Conservation (phyloP, 2,329 filamentous ascomycete species). For the Phialocephala subalpina region DNA sequence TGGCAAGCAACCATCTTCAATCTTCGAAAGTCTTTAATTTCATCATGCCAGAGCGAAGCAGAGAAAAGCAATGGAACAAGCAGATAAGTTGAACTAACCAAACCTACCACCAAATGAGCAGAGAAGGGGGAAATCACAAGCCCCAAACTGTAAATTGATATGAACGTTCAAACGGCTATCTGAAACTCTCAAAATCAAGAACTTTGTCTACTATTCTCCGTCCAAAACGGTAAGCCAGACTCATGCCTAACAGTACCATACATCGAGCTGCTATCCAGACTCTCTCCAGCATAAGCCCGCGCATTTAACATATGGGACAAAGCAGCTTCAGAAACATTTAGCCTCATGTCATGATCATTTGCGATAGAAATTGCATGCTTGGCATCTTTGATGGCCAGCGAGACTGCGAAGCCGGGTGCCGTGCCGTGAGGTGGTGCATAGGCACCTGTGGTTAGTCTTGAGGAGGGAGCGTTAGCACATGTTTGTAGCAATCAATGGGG, state of each 20-base stretch:
- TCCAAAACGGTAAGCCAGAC: conserved; percentile 51
- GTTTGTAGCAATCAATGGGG: no score
- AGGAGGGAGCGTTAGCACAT: neutral
- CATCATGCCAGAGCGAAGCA: neutral
- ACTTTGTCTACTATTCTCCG: neutral
- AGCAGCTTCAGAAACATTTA: conserved; percentile 36
- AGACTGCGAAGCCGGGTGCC: conserved; percentile 31
- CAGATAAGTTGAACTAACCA: no score
- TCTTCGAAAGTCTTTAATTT: no score
- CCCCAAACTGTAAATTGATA: no score
- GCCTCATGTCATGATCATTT: conserved; percentile 28
- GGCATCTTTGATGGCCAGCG: conserved; percentile 40
- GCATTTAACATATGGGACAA: conserved; percentile 54
- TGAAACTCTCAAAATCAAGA: neutral
- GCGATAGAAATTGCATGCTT: conserved; percentile 39
- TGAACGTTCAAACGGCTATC: no score
- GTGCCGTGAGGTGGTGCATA: conserved; percentile 47
- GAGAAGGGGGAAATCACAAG: no score
- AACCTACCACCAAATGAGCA: no score
- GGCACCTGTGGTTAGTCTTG: conserved; percentile 51
- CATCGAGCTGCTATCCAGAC: conserved; percentile 57
- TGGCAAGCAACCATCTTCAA: no score
- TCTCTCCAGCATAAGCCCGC: conserved; percentile 44
- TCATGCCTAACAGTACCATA: conserved; percentile 56
- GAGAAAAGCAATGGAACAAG: neutral